Evolutionary conservation across 768 basidiomycete species (phyloP), one percentile per base, ranked within the genome.

Genomic region (Calocera viscosa): DNA sequence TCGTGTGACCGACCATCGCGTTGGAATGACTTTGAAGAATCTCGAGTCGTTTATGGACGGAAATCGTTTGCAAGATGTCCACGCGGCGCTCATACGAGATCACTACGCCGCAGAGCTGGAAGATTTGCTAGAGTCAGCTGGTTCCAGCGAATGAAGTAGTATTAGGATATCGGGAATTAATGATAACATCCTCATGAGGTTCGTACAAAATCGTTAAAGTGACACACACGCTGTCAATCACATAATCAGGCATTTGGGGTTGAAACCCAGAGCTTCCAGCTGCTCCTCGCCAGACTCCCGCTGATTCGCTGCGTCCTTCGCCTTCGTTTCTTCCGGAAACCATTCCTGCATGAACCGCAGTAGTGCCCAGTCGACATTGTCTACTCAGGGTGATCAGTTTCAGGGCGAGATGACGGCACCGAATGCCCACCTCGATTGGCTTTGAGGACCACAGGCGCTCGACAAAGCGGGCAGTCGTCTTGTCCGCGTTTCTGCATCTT

Each of bases 1-100:
- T 69, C 87, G 94, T 11, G 85, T 97, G 11, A 98, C 94, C 1
- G 94, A 96, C 74, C 94, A 97, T 71, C 83, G 94, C 0, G 85
- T 96, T 43, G 88, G 89, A 2, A 73, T 94, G 28, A 88, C 89
- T 0, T 70, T 91, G 30, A 73, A 72, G 10, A 78, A 76, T 16
- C 67, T 82, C 1, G 72, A 75, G 14, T 86, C 71, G 7, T 73
- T 80, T 26, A 34, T 82, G 65, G 76, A 80, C 28, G 81, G 81
- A 0, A 77, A 78, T 28, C 74, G 75, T 14, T 71, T 78, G 17
- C 73, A 74, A 26, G 72, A 73, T 16, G 67, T 79, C 24, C 70
- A 78, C 33, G 60, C 73, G 22, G 73, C 75, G 33, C 64, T 79
- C 26, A 67, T 71, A 63, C 68, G 74, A 41, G 72, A 76, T 69